Evolutionary conservation across 805 yeast species (phyloP), one percentile per base, ranked within the genome.

Genomic region (Pichia rugopelliculosa): DNA sequence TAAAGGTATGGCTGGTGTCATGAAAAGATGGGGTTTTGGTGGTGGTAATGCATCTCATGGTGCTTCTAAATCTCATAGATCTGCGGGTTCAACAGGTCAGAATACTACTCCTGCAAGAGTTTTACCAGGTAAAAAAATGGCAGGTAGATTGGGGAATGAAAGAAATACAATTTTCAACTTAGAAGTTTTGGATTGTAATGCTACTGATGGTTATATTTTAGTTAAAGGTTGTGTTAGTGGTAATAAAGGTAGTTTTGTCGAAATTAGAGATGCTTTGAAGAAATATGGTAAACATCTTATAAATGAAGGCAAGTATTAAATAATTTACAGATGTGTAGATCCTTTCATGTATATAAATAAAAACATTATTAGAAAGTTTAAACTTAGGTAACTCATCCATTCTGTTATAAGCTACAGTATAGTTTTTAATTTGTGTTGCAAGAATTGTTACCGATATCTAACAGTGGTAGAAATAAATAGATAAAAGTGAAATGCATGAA

Each of bases 1-100:
- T 68, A 93, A 93, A 68, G 99, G 99, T 11, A 88, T 88, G 65
- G 87, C 90, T 21, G 99, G 99, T 79, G 98, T 91, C 22, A 93
- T 93, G 96, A 91, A 91, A 66, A 82, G 96, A 69, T 85, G 84
- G 73, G 86, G 87, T 12, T 93, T 91, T 70, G 72, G 71, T 41
- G 99, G 99, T 75, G 78, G 86, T 66, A 77, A 80, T 39, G 97
- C 97, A 7, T 75, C 97, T 1, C 99, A 93, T 67, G 99, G 99
- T 84, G 90, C 87, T 23, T 87, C 99, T 25, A 72, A 77, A 43
- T 84, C 91, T 34, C 98, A 93, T 66, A 84, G 99, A 76, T 82
- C 89, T 49, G 96, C 95, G 59, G 99, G 99, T 77, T 90, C 97
- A 27, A 89, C 85, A 59, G 99, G 99, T 79, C 88, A 84, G 66